Conservation (phyloP, 495 filamentous ascomycete species). For the Aspergillus indologenus region DNA sequence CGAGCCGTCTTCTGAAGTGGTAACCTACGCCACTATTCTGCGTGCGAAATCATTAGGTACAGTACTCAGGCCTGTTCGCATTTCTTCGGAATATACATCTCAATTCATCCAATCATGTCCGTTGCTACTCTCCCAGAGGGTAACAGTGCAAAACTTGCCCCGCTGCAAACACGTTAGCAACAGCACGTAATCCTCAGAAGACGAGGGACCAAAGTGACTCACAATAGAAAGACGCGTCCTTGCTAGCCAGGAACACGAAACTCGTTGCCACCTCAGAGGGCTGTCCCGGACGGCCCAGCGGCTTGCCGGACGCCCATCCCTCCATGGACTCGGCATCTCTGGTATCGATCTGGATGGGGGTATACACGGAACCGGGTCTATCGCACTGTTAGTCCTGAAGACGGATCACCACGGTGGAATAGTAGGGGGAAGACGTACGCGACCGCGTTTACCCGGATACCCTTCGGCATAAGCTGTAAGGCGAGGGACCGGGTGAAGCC, state of each 20-base stretch:
- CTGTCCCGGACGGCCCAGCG: conserved; percentile 53
- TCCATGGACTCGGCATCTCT: conserved; percentile 50
- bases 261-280: conserved; percentile 61
- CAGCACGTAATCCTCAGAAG: neutral
- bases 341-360: conserved; percentile 55
- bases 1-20: too few species aligned
- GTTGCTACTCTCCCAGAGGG: conserved; percentile 42
- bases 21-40: too few species aligned
- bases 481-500: conserved; percentile 57
- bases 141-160: conserved; percentile 55
- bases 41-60: too few species aligned
- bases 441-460: conserved; percentile 62
- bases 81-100: too few species aligned
- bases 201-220: conserved; percentile 17
- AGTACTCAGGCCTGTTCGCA: too few species aligned
- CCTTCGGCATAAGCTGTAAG: conserved; percentile 52
- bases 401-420: too few species aligned
- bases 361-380: conserved; percentile 57
- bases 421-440: conserved; percentile 37
- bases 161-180: conserved; percentile 23
- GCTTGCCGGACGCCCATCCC: conserved; percentile 34
- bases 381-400: neutral
- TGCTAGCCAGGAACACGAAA: conserved; percentile 59
- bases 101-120: too few species aligned
- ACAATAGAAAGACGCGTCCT: conserved; percentile 54